phyloP scores from a whole-genome alignment of 108 stramenopile genomes.

The Nitzschia palea region DNA sequence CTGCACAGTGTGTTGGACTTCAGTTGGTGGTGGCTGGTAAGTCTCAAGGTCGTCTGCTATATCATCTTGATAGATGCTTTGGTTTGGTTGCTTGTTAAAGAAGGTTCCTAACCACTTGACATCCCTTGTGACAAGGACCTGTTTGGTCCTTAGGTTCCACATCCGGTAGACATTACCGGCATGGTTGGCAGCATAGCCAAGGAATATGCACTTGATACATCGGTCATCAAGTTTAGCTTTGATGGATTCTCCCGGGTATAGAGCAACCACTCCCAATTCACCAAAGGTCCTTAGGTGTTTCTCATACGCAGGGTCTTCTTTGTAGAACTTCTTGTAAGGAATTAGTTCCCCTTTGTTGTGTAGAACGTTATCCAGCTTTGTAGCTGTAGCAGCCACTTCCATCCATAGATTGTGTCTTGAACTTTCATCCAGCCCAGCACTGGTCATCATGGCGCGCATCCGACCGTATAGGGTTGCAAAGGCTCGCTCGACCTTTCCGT shows the following conservation, averaged over 20 bases:
- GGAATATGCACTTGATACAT: constrained; percentile 21
- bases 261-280: constrained; percentile 24
- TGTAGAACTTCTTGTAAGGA: constrained; percentile 3
- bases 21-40: too few species aligned
- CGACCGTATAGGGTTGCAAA: background rate
- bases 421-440: background rate
- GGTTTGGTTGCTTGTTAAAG: too few species aligned
- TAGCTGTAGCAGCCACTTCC: background rate
- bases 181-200: constrained; percentile 31
- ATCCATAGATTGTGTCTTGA: background rate
- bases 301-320: background rate
- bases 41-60: too few species aligned
- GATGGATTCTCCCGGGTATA: background rate
- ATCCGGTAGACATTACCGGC: constrained; percentile 18
- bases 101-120: background rate
- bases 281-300: constrained; percentile 16
- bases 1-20: too few species aligned
- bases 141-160: constrained; percentile 23
- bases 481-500: background rate
- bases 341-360: background rate
- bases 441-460: background rate
- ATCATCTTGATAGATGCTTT: too few species aligned
- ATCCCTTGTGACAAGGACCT: background rate
- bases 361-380: background rate
- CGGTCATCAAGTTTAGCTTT: constrained; percentile 20